A percentile compares a stretch with the other conserved stretches of the same genome.
These are phyloP conservation scores for Penicillium sp. DNA, from an alignment of 2,329 filamentous ascomycete species.

Conservation along the genomic window DNA sequence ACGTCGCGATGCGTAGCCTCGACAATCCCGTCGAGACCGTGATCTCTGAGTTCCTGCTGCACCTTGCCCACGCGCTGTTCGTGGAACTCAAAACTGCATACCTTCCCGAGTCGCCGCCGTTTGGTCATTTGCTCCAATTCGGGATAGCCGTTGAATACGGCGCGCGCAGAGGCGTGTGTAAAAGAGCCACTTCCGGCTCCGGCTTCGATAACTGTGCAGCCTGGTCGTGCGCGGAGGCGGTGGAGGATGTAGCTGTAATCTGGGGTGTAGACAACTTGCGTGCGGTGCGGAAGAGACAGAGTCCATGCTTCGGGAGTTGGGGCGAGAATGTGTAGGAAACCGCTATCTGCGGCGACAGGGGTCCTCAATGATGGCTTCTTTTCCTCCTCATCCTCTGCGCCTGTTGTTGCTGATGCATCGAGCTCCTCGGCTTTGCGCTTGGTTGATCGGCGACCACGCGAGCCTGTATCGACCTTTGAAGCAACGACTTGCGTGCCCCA, in stretches of 20 bases:
- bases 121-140: constrained; percentile 24
- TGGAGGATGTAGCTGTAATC: constrained; percentile 55
- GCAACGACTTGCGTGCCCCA: constrained; percentile 94
- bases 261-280: constrained; percentile 54
- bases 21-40: constrained; percentile 47
- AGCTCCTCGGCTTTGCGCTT: constrained; percentile 50
- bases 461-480: constrained; percentile 86
- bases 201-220: constrained; percentile 50
- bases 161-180: constrained; percentile 51
- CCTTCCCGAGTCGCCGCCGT: constrained; percentile 41
- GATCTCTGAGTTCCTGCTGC: constrained; percentile 43
- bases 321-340: constrained; percentile 50
- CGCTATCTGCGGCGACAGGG: constrained; percentile 44
- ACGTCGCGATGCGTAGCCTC: constrained; percentile 51
- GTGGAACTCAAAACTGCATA: constrained; percentile 54
- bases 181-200: constrained; percentile 55
- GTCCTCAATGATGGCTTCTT: constrained; percentile 29
- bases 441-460: constrained; percentile 66
- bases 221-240: constrained; percentile 48
- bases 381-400: constrained; percentile 25
- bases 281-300: constrained; percentile 51
- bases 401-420: constrained; percentile 33
- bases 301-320: constrained; percentile 55
- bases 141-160: constrained; percentile 50
- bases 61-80: constrained; percentile 44